A percentile compares a stretch with the other conserved stretches of the same genome.
These are phyloP conservation scores for Colletotrichum phormii DNA, from an alignment of 2,329 filamentous ascomycete genomes.

Conservation along the genomic window DNA sequence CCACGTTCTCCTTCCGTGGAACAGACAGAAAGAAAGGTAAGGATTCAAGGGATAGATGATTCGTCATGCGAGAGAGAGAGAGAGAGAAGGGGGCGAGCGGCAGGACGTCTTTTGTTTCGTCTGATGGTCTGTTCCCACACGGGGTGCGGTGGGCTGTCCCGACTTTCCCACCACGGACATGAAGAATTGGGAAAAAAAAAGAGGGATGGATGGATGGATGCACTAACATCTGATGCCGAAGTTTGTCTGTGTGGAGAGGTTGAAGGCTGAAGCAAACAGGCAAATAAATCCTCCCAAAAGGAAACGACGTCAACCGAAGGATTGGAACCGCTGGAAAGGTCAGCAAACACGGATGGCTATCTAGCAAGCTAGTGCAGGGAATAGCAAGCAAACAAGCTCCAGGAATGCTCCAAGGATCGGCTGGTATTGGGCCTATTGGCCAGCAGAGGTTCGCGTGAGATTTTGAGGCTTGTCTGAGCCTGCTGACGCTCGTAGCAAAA, in stretches of 20 bases:
- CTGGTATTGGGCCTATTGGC: background rate
- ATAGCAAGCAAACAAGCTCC: background rate
- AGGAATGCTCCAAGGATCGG: background rate
- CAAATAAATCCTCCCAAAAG: background rate
- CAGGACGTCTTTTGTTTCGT: conserved; percentile 29
- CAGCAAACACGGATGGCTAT: conserved; percentile 2
- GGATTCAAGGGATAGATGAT: background rate
- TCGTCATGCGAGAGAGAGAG: background rate
- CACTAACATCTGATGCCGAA: conserved; percentile 16
- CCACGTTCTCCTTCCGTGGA: background rate
- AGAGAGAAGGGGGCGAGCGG: background rate
- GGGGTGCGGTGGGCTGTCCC: background rate
- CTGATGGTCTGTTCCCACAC: conserved; percentile 25
- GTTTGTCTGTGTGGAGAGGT: conserved; percentile 2
- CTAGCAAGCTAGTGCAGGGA: background rate
- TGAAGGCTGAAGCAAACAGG: background rate
- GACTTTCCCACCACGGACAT: background rate
- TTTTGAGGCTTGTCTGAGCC: conserved; percentile 3
- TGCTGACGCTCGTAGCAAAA: background rate
- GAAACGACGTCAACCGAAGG: conserved; percentile 23
- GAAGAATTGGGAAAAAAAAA: background rate
- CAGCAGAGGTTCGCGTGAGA: conserved; percentile 1
- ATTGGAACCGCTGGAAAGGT: background rate
- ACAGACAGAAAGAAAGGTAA: background rate
- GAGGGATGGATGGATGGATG: background rate